Percentiles rank a stretch among this genome's conserved stretches.
phyloP scores from a whole-genome alignment of 2,329 filamentous ascomycete species.

The Orbilia blumenaviensis region DNA sequence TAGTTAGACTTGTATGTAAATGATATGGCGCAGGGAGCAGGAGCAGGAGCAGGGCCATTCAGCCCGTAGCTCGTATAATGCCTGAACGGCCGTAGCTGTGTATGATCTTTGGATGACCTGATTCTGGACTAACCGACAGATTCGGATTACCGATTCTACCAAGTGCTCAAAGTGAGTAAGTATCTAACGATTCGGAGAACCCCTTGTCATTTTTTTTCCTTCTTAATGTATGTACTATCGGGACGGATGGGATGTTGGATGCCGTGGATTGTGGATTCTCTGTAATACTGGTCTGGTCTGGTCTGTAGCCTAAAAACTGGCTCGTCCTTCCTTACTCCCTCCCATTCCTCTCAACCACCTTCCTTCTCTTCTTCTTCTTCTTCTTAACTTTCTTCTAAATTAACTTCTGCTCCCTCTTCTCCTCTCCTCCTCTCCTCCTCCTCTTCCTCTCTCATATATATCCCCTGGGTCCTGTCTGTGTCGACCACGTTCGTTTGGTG shows the following conservation, averaged over 20 bases:
- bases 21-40: no score
- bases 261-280: neutral
- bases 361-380: neutral
- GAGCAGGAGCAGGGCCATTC: neutral
- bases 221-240: neutral
- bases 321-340: neutral
- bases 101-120: slow-evolving; percentile 10
- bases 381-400: no score
- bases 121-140: no score
- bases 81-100: no score
- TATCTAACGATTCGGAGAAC: no score
- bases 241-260: neutral
- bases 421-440: neutral
- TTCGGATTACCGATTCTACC: neutral
- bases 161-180: no score
- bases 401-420: neutral
- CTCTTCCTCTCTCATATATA: slow-evolving; percentile 12
- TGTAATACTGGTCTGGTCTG: no score
- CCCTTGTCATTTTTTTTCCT: no score
- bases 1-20: no score
- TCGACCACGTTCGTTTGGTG: slow-evolving; percentile 3
- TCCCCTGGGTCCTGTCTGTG: neutral
- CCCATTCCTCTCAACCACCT: neutral
- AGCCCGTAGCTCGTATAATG: slow-evolving; percentile 8
- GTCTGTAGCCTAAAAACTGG: slow-evolving; percentile 27